Evolutionary conservation across 768 basidiomycete species (phyloP).

Genomic region (Gyrodon lividus): DNA sequence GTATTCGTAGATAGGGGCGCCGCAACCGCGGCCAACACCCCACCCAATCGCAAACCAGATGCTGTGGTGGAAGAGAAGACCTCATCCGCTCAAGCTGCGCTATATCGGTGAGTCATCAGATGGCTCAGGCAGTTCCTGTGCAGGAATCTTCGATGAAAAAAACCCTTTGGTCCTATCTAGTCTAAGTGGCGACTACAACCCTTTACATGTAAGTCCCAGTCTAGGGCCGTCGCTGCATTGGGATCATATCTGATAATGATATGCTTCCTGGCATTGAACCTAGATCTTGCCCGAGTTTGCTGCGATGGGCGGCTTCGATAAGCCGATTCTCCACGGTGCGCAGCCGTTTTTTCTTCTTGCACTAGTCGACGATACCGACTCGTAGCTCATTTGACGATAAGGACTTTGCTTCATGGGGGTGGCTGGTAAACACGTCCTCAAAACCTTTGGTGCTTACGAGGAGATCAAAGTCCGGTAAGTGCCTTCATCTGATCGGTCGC

Average conservation of each 20-base stretch:
- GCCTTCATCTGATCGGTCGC: not conserved
- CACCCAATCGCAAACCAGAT: slow-evolving; percentile 84
- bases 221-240: too few species aligned
- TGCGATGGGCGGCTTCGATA: slow-evolving; percentile 90
- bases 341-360: not conserved
- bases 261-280: not conserved
- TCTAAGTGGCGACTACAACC: slow-evolving; percentile 89
- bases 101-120: slow-evolving; percentile 69
- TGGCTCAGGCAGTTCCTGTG: not conserved
- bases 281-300: slow-evolving; percentile 93
- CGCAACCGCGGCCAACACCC: slow-evolving; percentile 76
- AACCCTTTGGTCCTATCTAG: slow-evolving; percentile 36
- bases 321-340: slow-evolving; percentile 77
- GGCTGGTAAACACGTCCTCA: slow-evolving; percentile 87
- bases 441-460: slow-evolving; percentile 79
- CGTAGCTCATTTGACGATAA: slow-evolving; percentile 10
- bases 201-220: slow-evolving; percentile 73
- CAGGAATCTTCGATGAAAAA: not conserved
- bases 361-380: not conserved
- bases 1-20: slow-evolving; percentile 79
- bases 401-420: slow-evolving; percentile 92
- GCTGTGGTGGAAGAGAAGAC: slow-evolving; percentile 90
- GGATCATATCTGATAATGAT: not conserved
- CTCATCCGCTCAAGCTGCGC: slow-evolving; percentile 72
- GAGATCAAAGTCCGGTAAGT: slow-evolving; percentile 94